Conservation (phyloP, 2,329 filamentous ascomycete species). For the Aschersonia sp. region DNA sequence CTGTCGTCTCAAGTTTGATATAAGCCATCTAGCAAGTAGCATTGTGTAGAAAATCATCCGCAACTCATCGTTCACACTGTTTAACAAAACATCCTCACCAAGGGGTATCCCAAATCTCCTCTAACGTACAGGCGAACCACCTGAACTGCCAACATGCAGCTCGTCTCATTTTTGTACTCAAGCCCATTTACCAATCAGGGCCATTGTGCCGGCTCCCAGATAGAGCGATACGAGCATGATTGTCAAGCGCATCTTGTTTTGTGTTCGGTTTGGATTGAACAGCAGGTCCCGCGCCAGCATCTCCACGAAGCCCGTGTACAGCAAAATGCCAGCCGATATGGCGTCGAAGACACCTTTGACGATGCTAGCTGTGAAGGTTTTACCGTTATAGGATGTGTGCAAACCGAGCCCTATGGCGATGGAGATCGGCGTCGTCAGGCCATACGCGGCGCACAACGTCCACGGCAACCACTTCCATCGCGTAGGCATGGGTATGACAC, state of each 20-base stretch:
- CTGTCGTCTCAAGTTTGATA: no score
- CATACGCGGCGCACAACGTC: constrained; percentile 31
- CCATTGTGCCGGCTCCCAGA: constrained; percentile 45
- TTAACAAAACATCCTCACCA: no score
- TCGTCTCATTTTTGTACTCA: neutral
- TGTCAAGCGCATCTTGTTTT: constrained; percentile 24
- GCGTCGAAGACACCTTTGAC: constrained; percentile 74
- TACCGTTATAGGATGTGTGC: constrained; percentile 14
- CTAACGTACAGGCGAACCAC: no score
- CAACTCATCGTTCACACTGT: no score
- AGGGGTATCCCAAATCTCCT: no score
- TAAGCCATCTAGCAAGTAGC: no score
- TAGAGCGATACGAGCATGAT: constrained; percentile 47
- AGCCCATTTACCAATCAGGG: constrained; percentile 4
- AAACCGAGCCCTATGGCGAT: constrained; percentile 34
- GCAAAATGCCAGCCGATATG: constrained; percentile 69
- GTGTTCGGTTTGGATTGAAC: constrained; percentile 68
- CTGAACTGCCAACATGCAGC: no score
- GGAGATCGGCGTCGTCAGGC: constrained; percentile 35
- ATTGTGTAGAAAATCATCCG: no score
- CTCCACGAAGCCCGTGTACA: constrained; percentile 81
- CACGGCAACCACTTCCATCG: constrained; percentile 30
- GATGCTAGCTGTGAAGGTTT: constrained; percentile 29
- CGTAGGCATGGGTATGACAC: constrained; percentile 35
- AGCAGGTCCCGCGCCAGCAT: constrained; percentile 72